Percentiles rank a stretch among this genome's conserved stretches.
Evolutionary conservation across 257 asterid species (phyloP).

Genomic region (Thymus quinquecostatus): DNA sequence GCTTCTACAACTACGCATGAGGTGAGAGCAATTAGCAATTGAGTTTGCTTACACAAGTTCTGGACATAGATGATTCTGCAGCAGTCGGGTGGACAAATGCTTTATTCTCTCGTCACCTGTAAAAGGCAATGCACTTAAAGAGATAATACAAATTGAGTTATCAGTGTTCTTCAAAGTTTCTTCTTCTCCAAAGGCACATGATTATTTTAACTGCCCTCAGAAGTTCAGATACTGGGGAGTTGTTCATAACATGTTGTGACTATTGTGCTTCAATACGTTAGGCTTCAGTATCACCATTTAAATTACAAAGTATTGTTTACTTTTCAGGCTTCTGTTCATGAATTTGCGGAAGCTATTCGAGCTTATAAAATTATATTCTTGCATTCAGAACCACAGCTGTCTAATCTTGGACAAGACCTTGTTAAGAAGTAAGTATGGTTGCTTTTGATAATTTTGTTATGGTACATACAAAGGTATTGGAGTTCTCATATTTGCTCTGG

Average conservation of each 20-base stretch:
- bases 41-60: constrained; percentile 10
- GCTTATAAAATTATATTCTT: constrained; percentile 91
- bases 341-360: constrained; percentile 92
- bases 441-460: constrained; percentile 29
- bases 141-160: not conserved
- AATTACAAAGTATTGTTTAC: constrained; percentile 20
- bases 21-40: constrained; percentile 49
- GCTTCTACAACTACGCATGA: constrained; percentile 62
- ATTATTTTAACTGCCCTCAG: constrained; percentile 15
- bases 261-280: constrained; percentile 12
- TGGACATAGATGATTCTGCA: constrained; percentile 10
- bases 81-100: constrained; percentile 18
- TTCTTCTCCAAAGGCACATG: constrained; percentile 21
- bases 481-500: constrained; percentile 17
- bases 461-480: constrained; percentile 12
- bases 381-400: constrained; percentile 85
- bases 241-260: not conserved
- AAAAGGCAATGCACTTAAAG: not conserved
- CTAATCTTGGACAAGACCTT: constrained; percentile 78
- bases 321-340: constrained; percentile 82
- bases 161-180: not conserved
- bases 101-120: constrained; percentile 21
- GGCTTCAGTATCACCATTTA: constrained; percentile 24
- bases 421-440: constrained; percentile 75
- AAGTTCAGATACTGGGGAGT: constrained; percentile 6